Evolutionary conservation across 208 protist genomes (phyloP).

Genomic region (Trypanosoma avium): DNA sequence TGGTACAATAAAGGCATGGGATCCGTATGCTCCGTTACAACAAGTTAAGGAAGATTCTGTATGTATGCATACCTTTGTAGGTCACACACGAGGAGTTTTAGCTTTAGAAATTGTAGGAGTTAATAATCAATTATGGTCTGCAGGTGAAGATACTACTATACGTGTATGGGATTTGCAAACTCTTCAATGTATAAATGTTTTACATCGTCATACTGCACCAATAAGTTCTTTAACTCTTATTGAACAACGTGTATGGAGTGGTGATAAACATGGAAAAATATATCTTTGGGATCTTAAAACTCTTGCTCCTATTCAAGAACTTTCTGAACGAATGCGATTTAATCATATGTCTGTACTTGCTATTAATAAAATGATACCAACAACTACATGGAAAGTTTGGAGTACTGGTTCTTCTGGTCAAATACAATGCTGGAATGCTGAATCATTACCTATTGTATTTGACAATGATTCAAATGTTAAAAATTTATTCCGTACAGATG

Average conservation of each 20-base stretch:
- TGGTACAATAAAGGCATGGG: constrained; percentile 73
- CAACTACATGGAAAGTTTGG: constrained; percentile 74
- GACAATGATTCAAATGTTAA: constrained; percentile 6
- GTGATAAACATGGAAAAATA: constrained; percentile 79
- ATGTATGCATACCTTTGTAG: constrained; percentile 57
- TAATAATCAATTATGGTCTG: constrained; percentile 81
- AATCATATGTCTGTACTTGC: constrained; percentile 40
- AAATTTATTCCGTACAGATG: not conserved
- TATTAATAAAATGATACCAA: constrained; percentile 64
- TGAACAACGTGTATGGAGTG: constrained; percentile 79
- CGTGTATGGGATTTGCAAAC: constrained; percentile 79
- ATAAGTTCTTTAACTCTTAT: constrained; percentile 54
- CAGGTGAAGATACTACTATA: constrained; percentile 74
- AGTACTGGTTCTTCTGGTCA: constrained; percentile 56
- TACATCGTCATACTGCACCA: constrained; percentile 62
- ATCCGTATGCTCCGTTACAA: constrained; percentile 45
- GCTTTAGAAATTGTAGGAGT: constrained; percentile 50
- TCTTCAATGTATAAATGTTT: constrained; percentile 46
- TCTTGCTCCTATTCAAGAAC: constrained; percentile 57
- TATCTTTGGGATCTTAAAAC: constrained; percentile 84
- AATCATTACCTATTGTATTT: constrained; percentile 70
- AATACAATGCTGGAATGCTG: constrained; percentile 86
- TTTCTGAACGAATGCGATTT: constrained; percentile 41
- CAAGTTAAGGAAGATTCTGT: constrained; percentile 25
- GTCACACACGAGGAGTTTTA: constrained; percentile 47